Percentiles rank a stretch among this genome's conserved stretches.
These are phyloP conservation scores for Monosporozyma unispora DNA, from an alignment of 805 yeast species.

Conservation along the genomic window DNA sequence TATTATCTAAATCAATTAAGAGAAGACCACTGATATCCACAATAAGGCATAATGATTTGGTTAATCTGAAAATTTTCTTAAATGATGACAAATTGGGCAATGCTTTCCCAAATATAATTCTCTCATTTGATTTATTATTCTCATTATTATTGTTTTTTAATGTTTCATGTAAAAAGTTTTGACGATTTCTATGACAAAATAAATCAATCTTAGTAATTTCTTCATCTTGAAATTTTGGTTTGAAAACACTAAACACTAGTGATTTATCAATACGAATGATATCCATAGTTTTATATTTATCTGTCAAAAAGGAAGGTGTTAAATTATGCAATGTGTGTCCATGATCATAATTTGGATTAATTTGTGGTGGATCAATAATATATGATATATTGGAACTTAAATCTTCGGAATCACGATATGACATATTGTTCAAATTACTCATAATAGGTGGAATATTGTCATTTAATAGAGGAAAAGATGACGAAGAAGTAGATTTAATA, in stretches of 20 bases:
- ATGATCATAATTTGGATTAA: neutral
- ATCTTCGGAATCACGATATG: neutral
- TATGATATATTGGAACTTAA: neutral
- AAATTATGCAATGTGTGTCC: neutral
- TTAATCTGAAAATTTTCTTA: slow-evolving; percentile 20
- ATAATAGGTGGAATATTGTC: neutral
- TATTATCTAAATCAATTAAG: slow-evolving; percentile 12
- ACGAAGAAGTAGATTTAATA: neutral
- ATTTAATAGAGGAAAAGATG: neutral
- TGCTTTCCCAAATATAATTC: neutral
- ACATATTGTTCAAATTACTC: neutral
- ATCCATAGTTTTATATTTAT: slow-evolving; percentile 18
- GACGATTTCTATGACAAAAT: slow-evolving; percentile 1
- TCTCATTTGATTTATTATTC: neutral
- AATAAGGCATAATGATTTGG: slow-evolving; percentile 15
- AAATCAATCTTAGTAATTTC: slow-evolving; percentile 15
- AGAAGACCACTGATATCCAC: slow-evolving; percentile 19
- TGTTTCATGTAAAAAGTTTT: neutral
- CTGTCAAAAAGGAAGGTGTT: slow-evolving; percentile 19
- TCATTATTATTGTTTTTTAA: neutral
- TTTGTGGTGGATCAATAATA: neutral
- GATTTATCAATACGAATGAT: slow-evolving; percentile 18
- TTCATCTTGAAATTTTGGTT: slow-evolving; percentile 18
- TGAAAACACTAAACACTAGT: slow-evolving; percentile 13
- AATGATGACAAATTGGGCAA: slow-evolving; percentile 11